Conservation (phyloP, 2,329 filamentous ascomycete genomes). For the Colletotrichum eleusines region DNA sequence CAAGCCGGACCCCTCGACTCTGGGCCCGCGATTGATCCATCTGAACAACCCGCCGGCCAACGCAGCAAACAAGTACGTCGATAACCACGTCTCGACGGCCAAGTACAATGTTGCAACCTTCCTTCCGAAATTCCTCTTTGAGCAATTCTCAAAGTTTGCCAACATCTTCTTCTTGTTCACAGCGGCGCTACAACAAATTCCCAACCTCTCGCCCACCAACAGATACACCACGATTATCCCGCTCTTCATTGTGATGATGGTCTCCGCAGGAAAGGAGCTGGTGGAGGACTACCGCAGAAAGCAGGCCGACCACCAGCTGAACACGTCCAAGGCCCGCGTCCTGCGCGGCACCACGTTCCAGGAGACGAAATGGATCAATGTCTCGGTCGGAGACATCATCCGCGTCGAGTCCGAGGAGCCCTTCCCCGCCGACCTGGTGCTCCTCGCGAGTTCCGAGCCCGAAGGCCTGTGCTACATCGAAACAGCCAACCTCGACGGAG, state of each 20-base stretch:
- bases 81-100: conserved; percentile 97
- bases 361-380: conserved; percentile 93
- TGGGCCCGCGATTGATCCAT: conserved; percentile 92
- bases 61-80: conserved; percentile 86
- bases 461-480: conserved; percentile 99
- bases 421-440: conserved; percentile 92
- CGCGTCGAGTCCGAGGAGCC: conserved; percentile 94
- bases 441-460: conserved; percentile 94
- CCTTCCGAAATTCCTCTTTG: conserved; percentile 94
- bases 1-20: conserved; percentile 88
- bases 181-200: conserved; percentile 93
- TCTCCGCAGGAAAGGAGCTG: conserved; percentile 95
- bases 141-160: conserved; percentile 99
- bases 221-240: conserved; percentile 96
- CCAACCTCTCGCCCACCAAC: conserved; percentile 94
- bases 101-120: conserved; percentile 98
- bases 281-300: conserved; percentile 94
- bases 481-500: conserved; percentile 96
- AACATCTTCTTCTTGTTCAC: conserved; percentile 99
- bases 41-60: conserved; percentile 98
- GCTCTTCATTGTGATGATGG: conserved; percentile 87
- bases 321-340: conserved; percentile 86
- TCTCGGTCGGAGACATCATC: conserved; percentile 91
- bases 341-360: conserved; percentile 86
- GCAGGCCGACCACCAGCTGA: conserved; percentile 86